Base-by-base conservation (phyloP, 306 rosid genomes). In the Quercus parvula region DNA sequence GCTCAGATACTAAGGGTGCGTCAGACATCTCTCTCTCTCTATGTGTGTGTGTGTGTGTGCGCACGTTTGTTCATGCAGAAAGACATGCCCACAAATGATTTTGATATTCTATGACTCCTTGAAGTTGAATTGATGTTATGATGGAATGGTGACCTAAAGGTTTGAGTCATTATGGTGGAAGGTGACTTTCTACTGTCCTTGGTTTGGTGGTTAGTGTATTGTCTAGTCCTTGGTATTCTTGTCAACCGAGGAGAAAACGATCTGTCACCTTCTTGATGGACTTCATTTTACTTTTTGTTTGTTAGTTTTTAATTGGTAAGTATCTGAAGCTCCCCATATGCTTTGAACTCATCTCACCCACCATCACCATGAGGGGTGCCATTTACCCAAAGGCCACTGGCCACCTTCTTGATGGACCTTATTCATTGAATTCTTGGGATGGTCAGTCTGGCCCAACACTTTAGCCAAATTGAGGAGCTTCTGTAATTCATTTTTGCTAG, bases 1-100 rank as follows among this genome's bases (percentile, higher is more conserved):
- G 99, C 99, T 86, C 98, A 91, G 81, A 90, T 96, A 79, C 78
- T 96, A 79, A 88, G 94, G 94, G 99, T 96, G 83, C 69, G 81
- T 77, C 81, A 59, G 25, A 72, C 17, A 44, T 62, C 27, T 74
- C 77, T 27, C 22, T 44, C 44, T 30, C 22, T 57, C 5, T 20
- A 4, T 64, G 18, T 7, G 5, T 25, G 33, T 14, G 28, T 28
- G 20, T 27, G 46, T 35, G 31, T 6, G 49, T 1, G 17, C 0
- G 9, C 3, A 1, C 1, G 0, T 8, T 41, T 41, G 46, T 41
- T 41, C 46, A 41, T 41, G 31, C 44, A 25, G 12, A 11, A 49
- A 38, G 31, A 44, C 56, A 20, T 44, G 56, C 28, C 6, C 44
- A 64, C 70, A 5, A 3, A 66, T 4, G 17, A 68, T 31, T 28